Evolutionary conservation across 371 early-diverging fungal genomes (phyloP), one percentile per base, ranked within the genome.

Genomic region (Apophysomyces variabilis): DNA sequence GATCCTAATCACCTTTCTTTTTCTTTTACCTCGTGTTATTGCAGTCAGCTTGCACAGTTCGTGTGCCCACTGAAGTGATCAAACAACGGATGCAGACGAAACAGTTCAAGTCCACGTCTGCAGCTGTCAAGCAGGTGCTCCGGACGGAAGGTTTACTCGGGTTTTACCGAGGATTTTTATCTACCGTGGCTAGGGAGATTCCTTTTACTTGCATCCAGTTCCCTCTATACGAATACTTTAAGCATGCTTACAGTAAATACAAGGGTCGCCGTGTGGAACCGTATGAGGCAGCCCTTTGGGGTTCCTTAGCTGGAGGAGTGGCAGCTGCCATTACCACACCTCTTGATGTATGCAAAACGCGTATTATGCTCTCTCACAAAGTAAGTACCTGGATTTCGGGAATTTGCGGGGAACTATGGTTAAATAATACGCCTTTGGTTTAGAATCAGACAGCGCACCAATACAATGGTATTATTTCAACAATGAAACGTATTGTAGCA

Each of bases 121-220:
- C 69, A 7, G 93, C 93, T 14, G 73, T 90, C 11, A 78, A 76
- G n/a, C 73, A 85, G 46, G 90, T 92, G 3, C 63, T 87, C 60
- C 73, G 79, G 1, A 75, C 81, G 16, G 94, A 95, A 58, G 96
- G 96, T 5, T 57, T 95, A 12, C 71, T 84, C 59, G 98, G 96
- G 1, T 92, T 98, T 69, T 98, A 96, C 69, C 89, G 95, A 21
- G 98, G 98, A 9, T 98, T 92, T 68, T 75, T 90, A 58, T 93
- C 93, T 41, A 96, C 96, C 7, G 91, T 98, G 3, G 91, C 93
- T 39, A 86, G 98, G 43, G 82, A 92, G 83, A 96, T 98, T 62
- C 98, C 98, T 5, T 98, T 98, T 73, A 88, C 96, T 0, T 96
- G 96, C 77, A 90, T 98, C 37, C 98, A 98, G 72, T 98, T 98